Evolutionary conservation across 1,284 basidiomycete species (phyloP).

Genomic region (Trichosporon sp.): DNA sequence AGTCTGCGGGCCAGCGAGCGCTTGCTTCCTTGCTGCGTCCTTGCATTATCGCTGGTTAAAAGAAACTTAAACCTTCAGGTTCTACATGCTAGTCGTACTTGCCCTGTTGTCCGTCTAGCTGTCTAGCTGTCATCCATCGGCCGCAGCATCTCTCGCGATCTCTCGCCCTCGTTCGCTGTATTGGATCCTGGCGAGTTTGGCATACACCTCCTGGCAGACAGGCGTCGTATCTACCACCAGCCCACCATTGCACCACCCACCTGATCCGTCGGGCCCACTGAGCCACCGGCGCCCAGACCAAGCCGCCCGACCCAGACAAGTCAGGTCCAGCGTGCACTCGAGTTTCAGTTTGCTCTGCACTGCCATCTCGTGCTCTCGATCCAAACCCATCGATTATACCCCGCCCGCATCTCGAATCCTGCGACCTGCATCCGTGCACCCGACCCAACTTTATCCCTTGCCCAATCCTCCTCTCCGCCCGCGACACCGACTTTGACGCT

Average conservation of each 20-base stretch:
- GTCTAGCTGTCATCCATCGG: neutral
- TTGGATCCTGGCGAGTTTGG: neutral
- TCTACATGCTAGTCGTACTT: neutral
- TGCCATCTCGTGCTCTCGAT: conserved; percentile 1
- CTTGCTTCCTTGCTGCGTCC: neutral
- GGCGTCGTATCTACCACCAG: conserved; percentile 7
- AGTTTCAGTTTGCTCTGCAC: conserved; percentile 10
- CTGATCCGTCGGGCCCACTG: neutral
- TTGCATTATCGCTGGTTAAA: neutral
- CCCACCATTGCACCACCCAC: conserved; percentile 4
- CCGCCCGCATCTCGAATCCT: neutral
- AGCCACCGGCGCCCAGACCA: neutral
- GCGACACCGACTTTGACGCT: neutral
- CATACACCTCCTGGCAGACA: conserved; percentile 4
- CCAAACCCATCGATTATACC: neutral
- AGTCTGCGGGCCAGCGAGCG: neutral
- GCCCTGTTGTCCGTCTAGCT: neutral
- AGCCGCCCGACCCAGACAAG: neutral
- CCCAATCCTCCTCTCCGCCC: neutral
- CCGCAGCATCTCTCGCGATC: neutral
- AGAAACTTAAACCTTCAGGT: conserved; percentile 7
- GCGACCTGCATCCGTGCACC: neutral
- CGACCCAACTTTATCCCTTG: neutral
- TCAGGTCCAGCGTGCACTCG: neutral
- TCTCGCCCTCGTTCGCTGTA: too few species aligned